phyloP scores from a whole-genome alignment of 2,329 filamentous ascomycete species.

The Fusarium tanahbumbuense region DNA sequence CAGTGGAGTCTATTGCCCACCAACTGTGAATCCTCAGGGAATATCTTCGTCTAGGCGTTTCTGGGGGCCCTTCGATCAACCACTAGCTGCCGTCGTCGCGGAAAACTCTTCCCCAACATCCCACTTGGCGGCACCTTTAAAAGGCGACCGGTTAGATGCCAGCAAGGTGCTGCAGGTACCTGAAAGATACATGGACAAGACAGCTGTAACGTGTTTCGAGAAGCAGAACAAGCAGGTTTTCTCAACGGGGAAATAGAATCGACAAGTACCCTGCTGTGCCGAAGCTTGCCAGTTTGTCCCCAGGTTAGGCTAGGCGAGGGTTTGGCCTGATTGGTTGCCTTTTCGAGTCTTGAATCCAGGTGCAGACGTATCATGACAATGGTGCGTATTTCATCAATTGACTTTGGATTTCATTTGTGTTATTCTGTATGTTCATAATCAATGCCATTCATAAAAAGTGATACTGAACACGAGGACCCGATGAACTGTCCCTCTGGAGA shows the following conservation, averaged over 20 bases:
- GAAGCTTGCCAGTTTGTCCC: constrained; percentile 43
- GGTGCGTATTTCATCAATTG: constrained; percentile 29
- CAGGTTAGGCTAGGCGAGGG: constrained; percentile 26
- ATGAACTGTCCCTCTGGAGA: constrained; percentile 18
- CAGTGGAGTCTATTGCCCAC: constrained; percentile 31
- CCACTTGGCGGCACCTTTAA: constrained; percentile 47
- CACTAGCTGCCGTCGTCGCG: constrained; percentile 40
- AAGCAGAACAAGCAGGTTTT: constrained; percentile 12
- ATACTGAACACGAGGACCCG: background rate
- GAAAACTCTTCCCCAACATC: constrained; percentile 50
- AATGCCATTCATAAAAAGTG: background rate
- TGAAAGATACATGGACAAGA: constrained; percentile 19
- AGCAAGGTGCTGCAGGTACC: constrained; percentile 39
- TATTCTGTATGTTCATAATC: background rate
- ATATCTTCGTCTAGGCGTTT: constrained; percentile 32
- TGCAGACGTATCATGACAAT: constrained; percentile 32
- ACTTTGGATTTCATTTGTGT: background rate
- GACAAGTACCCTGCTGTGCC: constrained; percentile 30
- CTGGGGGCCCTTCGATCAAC: constrained; percentile 41
- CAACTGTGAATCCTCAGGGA: constrained; percentile 23
- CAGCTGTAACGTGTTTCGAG: constrained; percentile 1
- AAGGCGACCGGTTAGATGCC: constrained; percentile 39
- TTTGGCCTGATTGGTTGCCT: constrained; percentile 35
- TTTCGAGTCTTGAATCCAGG: constrained; percentile 31
- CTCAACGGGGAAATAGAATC: constrained; percentile 27